Conservation (phyloP, 2,329 filamentous ascomycete genomes). For the Westerdykella aurantiaca region DNA sequence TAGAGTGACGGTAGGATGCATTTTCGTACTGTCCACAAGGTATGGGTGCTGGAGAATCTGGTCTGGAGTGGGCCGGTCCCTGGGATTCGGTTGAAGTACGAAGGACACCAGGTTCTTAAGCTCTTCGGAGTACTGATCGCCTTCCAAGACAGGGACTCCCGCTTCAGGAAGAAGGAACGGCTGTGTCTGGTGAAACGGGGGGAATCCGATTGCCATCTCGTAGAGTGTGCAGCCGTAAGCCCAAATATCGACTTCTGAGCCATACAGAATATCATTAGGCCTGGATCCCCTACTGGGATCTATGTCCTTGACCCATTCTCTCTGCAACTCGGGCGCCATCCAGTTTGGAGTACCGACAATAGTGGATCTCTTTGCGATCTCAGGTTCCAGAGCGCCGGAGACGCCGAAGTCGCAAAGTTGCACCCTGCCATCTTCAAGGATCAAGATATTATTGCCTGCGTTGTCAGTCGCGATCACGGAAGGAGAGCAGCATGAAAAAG, state of each 20-base stretch:
- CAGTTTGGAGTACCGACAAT: conserved; percentile 79
- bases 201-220: conserved; percentile 73
- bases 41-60: conserved; percentile 65
- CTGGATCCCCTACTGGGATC: conserved; percentile 49
- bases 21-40: conserved; percentile 56
- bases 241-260: conserved; percentile 65
- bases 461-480: neutral
- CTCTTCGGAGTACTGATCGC: conserved; percentile 62
- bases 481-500: neutral
- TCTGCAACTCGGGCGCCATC: conserved; percentile 72
- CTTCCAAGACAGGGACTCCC: conserved; percentile 61
- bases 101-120: conserved; percentile 67
- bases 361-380: conserved; percentile 70
- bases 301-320: conserved; percentile 48
- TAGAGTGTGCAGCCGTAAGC: conserved; percentile 76
- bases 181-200: conserved; percentile 55
- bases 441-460: conserved; percentile 66
- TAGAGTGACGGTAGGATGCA: conserved; percentile 60
- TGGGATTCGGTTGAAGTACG: conserved; percentile 64
- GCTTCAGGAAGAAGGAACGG: conserved; percentile 38
- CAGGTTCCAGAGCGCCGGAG: conserved; percentile 68
- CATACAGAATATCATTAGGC: conserved; percentile 50
- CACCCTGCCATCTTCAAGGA: conserved; percentile 69
- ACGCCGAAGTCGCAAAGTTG: conserved; percentile 84
- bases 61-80: conserved; percentile 63